phyloP scores from a whole-genome alignment of 1,284 basidiomycete genomes.

The Cryptococcus maquisensis region DNA sequence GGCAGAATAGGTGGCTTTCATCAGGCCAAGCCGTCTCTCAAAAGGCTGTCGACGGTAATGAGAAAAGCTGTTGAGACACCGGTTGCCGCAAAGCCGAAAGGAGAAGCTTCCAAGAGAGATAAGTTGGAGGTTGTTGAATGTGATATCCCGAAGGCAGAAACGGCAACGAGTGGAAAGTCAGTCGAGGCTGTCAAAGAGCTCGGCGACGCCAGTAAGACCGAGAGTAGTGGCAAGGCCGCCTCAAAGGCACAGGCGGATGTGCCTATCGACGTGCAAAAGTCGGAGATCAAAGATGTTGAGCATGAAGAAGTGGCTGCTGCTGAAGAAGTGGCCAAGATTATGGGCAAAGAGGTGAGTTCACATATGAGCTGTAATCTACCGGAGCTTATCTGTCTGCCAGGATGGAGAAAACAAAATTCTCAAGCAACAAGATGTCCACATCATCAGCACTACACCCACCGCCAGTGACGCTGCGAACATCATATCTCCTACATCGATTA shows the following conservation, averaged over 20 bases:
- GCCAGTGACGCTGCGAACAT: neutral
- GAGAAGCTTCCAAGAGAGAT: neutral
- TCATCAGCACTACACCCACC: conserved; percentile 2
- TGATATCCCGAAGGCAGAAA: no score
- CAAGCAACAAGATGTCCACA: conserved; percentile 24
- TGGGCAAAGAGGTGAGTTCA: conserved; percentile 30
- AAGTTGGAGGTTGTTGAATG: no score
- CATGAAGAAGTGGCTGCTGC: conserved; percentile 28
- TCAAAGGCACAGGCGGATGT: neutral
- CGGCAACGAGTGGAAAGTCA: neutral
- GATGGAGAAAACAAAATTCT: conserved; percentile 25
- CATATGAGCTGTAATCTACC: neutral
- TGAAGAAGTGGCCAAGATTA: conserved; percentile 38
- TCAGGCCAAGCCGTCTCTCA: neutral
- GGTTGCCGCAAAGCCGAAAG: neutral
- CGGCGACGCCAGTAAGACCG: neutral
- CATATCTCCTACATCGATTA: no score
- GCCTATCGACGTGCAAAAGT: neutral
- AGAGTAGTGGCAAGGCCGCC: neutral
- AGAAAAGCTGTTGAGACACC: neutral
- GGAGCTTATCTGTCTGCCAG: neutral
- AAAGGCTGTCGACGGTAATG: neutral
- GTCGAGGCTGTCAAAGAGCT: neutral
- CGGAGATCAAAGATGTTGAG: conserved; percentile 15
- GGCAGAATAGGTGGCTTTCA: no score